Conservation (phyloP, 257 asterid genomes). For the Ophiorrhiza pumila region DNA sequence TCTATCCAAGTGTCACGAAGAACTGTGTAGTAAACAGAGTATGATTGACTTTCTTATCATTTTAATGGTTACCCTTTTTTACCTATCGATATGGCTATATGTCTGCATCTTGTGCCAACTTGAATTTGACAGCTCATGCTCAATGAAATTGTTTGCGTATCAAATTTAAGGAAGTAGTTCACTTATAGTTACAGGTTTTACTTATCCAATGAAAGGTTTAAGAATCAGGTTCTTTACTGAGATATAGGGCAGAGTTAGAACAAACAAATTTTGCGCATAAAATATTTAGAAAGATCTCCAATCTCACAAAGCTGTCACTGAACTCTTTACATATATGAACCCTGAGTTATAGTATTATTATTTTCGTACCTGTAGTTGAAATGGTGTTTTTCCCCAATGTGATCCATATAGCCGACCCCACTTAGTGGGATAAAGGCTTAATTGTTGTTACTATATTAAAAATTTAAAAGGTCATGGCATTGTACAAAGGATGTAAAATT, state of each 20-base stretch:
- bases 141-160: neutral
- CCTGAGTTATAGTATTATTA: neutral
- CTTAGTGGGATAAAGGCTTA: too few relatives aligned
- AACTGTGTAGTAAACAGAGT: conserved; percentile 80
- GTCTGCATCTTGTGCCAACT: neutral
- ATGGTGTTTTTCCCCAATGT: too few relatives aligned
- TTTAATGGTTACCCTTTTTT: neutral
- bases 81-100: neutral
- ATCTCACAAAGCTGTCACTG: neutral
- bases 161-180: neutral
- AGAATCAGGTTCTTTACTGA: too few relatives aligned
- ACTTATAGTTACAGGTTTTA: neutral
- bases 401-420: too few relatives aligned
- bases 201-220: neutral
- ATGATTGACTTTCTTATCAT: conserved; percentile 31
- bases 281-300: neutral
- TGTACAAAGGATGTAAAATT: neutral
- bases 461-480: neutral
- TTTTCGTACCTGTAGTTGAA: neutral
- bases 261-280: too few relatives aligned
- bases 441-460: too few relatives aligned
- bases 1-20: conserved; percentile 92
- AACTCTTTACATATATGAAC: neutral
- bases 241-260: too few relatives aligned
- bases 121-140: neutral